Evolutionary conservation across 371 early-diverging fungal genomes (phyloP).

Genomic region (Mycotypha africana): DNA sequence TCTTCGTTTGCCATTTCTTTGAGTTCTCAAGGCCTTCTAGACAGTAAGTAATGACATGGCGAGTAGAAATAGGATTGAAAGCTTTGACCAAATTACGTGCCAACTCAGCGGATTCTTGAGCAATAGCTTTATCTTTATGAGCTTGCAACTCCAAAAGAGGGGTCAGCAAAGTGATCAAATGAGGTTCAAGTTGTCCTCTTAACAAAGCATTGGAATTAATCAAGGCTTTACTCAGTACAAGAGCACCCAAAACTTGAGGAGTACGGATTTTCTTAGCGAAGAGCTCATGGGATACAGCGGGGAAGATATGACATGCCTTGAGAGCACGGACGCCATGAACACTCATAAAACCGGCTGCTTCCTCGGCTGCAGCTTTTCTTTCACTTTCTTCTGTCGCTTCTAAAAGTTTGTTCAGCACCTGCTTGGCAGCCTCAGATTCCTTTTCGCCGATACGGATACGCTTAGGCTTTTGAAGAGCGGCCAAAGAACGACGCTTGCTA

Average conservation of each 20-base stretch:
- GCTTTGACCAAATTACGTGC: conserved; percentile 47
- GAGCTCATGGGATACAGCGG: conserved; percentile 50
- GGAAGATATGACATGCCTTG: conserved; percentile 49
- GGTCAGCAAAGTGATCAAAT: conserved; percentile 48
- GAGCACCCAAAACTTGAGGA: conserved; percentile 59
- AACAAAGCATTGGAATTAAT: conserved; percentile 33
- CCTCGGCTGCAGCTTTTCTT: conserved; percentile 29
- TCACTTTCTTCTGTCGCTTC: conserved; percentile 22
- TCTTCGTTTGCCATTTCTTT: conserved; percentile 77
- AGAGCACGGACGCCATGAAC: conserved; percentile 54
- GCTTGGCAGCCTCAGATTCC: conserved; percentile 39
- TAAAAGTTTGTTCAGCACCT: conserved; percentile 25
- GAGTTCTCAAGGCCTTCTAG: conserved; percentile 56
- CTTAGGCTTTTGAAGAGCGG: conserved; percentile 23
- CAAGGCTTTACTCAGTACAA: conserved; percentile 45
- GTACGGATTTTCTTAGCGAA: conserved; percentile 69
- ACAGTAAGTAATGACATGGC: conserved; percentile 50
- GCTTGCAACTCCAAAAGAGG: conserved; percentile 58
- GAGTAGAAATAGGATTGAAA: conserved; percentile 52
- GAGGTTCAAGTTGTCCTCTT: conserved; percentile 54
- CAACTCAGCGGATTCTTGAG: conserved; percentile 54
- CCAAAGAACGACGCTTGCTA: conserved; percentile 26
- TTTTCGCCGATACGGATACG: conserved; percentile 38
- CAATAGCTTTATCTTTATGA: conserved; percentile 58
- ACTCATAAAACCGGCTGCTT: conserved; percentile 30